Percentiles rank a stretch among this genome's conserved stretches.
These are phyloP conservation scores for Podospora tetraspora DNA, from an alignment of 495 filamentous ascomycete genomes.

Conservation along the genomic window DNA sequence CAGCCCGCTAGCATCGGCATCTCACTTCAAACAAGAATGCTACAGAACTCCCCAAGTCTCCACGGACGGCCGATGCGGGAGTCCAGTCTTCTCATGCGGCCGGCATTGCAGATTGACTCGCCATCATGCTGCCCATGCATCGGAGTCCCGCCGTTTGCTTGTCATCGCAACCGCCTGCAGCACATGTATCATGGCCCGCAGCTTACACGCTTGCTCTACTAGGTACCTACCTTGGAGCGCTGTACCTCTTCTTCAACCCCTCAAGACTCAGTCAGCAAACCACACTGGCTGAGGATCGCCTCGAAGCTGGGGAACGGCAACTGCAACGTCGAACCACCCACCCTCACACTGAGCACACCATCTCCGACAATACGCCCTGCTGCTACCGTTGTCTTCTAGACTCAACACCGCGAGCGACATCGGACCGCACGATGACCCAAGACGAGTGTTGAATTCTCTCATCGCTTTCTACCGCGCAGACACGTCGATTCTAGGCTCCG, in stretches of 20 bases:
- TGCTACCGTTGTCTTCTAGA: not conserved
- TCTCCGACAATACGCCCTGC: not conserved
- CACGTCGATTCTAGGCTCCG: not conserved
- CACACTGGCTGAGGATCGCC: not conserved
- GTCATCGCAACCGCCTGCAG: not conserved
- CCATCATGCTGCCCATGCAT: not conserved
- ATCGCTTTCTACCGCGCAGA: not conserved
- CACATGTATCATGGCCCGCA: not conserved
- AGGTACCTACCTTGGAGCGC: no score
- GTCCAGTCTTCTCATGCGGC: not conserved
- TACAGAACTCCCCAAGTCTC: not conserved
- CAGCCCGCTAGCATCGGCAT: not conserved
- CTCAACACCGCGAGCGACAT: not conserved
- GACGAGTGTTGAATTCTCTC: not conserved
- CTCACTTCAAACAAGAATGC: not conserved
- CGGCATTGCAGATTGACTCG: not conserved
- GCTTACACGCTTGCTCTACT: not conserved
- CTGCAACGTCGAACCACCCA: not conserved
- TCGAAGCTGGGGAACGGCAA: not conserved
- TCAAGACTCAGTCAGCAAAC: not conserved
- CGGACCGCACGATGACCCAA: constrained; percentile 2
- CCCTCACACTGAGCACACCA: not conserved
- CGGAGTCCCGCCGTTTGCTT: not conserved
- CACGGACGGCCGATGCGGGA: not conserved
- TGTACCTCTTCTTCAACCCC: not conserved